These are phyloP conservation scores for Amaranthus tricolor DNA, from an alignment of 179 eudicot genomes.

Conservation along the genomic window DNA sequence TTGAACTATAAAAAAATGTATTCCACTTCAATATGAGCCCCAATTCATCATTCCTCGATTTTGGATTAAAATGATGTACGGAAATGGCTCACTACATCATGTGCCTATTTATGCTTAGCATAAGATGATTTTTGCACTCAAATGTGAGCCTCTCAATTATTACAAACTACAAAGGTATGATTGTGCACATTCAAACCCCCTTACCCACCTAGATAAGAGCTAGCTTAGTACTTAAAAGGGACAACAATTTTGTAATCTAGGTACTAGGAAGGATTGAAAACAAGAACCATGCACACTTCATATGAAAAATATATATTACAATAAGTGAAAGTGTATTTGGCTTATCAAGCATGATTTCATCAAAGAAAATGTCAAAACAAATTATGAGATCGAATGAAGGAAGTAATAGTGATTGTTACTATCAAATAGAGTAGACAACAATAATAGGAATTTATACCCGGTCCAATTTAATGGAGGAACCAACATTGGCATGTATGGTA, in stretches of 20 bases:
- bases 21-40: too few relatives aligned
- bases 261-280: not conserved
- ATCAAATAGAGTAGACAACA: conserved; percentile 3
- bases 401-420: not conserved
- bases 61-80: too few relatives aligned
- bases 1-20: too few relatives aligned
- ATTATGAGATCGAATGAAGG: not conserved
- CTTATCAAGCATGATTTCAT: conserved; percentile 1
- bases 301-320: not conserved
- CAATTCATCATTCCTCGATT: too few relatives aligned
- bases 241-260: not conserved
- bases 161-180: too few relatives aligned
- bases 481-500: conserved; percentile 98
- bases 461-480: conserved; percentile 90
- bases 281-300: not conserved
- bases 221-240: not conserved
- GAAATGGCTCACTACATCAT: too few relatives aligned
- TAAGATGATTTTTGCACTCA: too few relatives aligned
- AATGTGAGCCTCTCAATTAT: too few relatives aligned
- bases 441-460: conserved; percentile 50
- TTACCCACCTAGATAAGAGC: too few relatives aligned
- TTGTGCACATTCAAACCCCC: too few relatives aligned
- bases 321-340: not conserved
- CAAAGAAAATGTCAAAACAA: not conserved
- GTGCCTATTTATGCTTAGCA: too few relatives aligned